These are phyloP conservation scores for Colletotrichum brevisporum DNA, from an alignment of 2,329 filamentous ascomycete species.

Conservation along the genomic window DNA sequence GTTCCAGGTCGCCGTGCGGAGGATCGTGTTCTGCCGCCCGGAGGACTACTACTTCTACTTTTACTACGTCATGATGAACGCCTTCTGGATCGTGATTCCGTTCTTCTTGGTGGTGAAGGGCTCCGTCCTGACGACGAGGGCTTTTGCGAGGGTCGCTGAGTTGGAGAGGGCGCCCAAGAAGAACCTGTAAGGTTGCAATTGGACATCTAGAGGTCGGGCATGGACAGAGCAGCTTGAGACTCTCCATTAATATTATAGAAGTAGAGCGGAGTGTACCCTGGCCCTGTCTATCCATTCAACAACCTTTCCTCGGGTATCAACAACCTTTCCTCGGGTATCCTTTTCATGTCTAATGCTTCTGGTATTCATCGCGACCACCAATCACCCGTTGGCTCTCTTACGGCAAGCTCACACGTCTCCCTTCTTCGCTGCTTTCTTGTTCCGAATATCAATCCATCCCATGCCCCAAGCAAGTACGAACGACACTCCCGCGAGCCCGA, in stretches of 20 bases:
- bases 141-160: conserved; percentile 47
- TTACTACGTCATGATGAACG: conserved; percentile 67
- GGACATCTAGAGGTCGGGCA: background rate
- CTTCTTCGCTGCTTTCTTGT: conserved; percentile 45
- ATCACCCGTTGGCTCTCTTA: too few relatives aligned
- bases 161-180: conserved; percentile 27
- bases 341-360: too few relatives aligned
- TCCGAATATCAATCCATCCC: conserved; percentile 62
- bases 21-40: conserved; percentile 62
- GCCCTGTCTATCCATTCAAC: too few relatives aligned
- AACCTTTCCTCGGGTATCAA: too few relatives aligned
- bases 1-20: conserved; percentile 57
- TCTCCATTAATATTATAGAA: too few relatives aligned
- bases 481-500: conserved; percentile 47
- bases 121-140: conserved; percentile 44
- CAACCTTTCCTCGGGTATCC: too few relatives aligned
- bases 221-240: too few relatives aligned
- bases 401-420: background rate
- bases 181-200: background rate
- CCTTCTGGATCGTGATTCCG: conserved; percentile 68
- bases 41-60: conserved; percentile 67
- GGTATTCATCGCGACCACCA: too few relatives aligned
- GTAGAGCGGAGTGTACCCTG: too few relatives aligned
- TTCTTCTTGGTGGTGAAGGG: conserved; percentile 49
- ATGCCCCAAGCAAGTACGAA: conserved; percentile 58